A percentile compares a stretch with the other conserved stretches of the same genome.
phyloP scores from a whole-genome alignment of 805 yeast genomes.

The Yarrowia divulgata region DNA sequence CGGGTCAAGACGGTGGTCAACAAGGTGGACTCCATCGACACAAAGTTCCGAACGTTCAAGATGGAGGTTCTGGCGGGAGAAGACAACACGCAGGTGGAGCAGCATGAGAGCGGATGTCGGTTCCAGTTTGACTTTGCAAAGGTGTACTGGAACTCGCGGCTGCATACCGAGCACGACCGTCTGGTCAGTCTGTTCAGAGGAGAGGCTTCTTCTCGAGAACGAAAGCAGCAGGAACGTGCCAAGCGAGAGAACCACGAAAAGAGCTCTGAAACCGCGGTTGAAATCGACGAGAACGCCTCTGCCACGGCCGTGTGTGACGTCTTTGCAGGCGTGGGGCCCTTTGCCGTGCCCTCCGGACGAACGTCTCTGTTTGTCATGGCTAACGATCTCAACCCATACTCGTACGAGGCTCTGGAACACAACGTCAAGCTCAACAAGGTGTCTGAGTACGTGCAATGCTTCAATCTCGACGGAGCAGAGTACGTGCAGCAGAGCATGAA shows the following conservation, averaged over 20 bases:
- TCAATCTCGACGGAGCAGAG: slow-evolving; percentile 81
- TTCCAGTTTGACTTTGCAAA: slow-evolving; percentile 89
- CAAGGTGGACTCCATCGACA: slow-evolving; percentile 84
- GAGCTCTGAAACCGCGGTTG: background rate
- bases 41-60: slow-evolving; percentile 86
- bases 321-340: slow-evolving; percentile 99
- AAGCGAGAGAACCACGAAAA: slow-evolving; percentile 33
- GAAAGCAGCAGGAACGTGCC: slow-evolving; percentile 18
- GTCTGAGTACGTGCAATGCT: slow-evolving; percentile 62
- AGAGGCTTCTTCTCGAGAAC: slow-evolving; percentile 49
- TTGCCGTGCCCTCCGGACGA: slow-evolving; percentile 94
- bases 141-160: slow-evolving; percentile 96
- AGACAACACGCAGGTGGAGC: slow-evolving; percentile 76
- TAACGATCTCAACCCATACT: slow-evolving; percentile 91
- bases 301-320: slow-evolving; percentile 80
- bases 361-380: slow-evolving; percentile 82
- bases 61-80: slow-evolving; percentile 93
- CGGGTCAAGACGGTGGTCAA: slow-evolving; percentile 88
- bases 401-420: slow-evolving; percentile 69
- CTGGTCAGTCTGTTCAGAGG: slow-evolving; percentile 67
- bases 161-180: slow-evolving; percentile 92
- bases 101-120: slow-evolving; percentile 83
- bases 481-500: slow-evolving; percentile 60
- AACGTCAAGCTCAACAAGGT: slow-evolving; percentile 75
- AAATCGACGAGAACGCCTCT: background rate